A percentile compares a stretch with the other conserved stretches of the same genome.
These are phyloP conservation scores for Suillus tomentosus DNA, from an alignment of 768 basidiomycete species.

Conservation along the genomic window DNA sequence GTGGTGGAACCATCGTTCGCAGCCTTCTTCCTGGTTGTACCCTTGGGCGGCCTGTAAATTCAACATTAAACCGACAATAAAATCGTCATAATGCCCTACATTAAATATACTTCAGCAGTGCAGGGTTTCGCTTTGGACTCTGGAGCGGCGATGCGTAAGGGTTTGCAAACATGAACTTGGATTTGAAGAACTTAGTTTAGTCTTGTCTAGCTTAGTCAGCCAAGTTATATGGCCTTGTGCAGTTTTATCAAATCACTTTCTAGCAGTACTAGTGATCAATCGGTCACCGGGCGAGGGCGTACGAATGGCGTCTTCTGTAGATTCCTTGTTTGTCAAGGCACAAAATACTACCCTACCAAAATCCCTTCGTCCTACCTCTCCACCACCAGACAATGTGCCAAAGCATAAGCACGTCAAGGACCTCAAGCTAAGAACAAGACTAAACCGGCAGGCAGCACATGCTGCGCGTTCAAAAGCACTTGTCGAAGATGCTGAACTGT, in stretches of 20 bases:
- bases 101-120: neutral
- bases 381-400: slow-evolving; percentile 47
- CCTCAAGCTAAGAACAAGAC: slow-evolving; percentile 72
- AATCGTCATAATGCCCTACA: neutral
- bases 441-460: slow-evolving; percentile 62
- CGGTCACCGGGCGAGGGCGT: neutral
- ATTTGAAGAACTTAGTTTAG: neutral
- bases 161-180: neutral
- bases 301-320: slow-evolving; percentile 46
- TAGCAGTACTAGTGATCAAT: neutral
- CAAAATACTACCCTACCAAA: slow-evolving; percentile 64
- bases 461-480: slow-evolving; percentile 63
- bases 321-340: slow-evolving; percentile 72
- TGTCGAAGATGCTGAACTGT: slow-evolving; percentile 69
- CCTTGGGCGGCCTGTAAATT: slow-evolving; percentile 32
- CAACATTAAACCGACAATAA: neutral
- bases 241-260: neutral
- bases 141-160: neutral
- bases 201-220: too few relatives aligned
- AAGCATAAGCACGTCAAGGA: slow-evolving; percentile 67
- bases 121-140: neutral
- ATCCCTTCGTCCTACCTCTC: slow-evolving; percentile 58
- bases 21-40: slow-evolving; percentile 23
- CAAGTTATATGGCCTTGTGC: neutral
- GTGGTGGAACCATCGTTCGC: slow-evolving; percentile 13